Conservation (phyloP, 2,329 filamentous ascomycete species). For the Colletotrichum acutatum region DNA sequence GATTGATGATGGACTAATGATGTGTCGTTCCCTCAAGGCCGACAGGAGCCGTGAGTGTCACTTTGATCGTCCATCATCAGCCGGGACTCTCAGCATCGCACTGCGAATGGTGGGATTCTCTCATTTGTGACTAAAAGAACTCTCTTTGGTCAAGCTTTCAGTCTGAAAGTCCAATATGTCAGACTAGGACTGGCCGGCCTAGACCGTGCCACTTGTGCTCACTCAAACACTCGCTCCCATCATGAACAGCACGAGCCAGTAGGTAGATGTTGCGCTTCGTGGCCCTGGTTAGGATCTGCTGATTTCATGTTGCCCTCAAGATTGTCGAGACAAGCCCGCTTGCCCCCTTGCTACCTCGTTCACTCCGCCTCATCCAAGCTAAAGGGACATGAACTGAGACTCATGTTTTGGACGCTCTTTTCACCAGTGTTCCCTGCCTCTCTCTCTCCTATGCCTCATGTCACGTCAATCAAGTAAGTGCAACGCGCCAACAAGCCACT, state of each 20-base stretch:
- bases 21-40: background rate
- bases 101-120: background rate
- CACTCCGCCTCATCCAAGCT: background rate
- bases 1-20: conserved; percentile 34
- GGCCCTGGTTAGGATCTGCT: background rate
- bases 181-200: background rate
- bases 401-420: background rate
- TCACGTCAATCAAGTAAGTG: background rate
- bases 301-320: background rate
- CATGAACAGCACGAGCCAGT: background rate
- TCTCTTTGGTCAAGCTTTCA: conserved; percentile 4
- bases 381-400: background rate
- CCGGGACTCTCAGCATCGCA: background rate
- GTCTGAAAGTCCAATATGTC: background rate
- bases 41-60: conserved; percentile 12
- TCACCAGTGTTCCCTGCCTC: background rate
- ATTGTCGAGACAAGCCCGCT: background rate
- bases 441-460: background rate
- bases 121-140: conserved; percentile 26
- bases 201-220: background rate
- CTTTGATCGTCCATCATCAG: background rate
- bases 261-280: background rate
- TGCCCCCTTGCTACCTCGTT: conserved; percentile 16
- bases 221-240: background rate
- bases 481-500: conserved; percentile 1